These are phyloP conservation scores for Albophoma yamanashiensis DNA, from an alignment of 2,329 filamentous ascomycete genomes.

Conservation along the genomic window DNA sequence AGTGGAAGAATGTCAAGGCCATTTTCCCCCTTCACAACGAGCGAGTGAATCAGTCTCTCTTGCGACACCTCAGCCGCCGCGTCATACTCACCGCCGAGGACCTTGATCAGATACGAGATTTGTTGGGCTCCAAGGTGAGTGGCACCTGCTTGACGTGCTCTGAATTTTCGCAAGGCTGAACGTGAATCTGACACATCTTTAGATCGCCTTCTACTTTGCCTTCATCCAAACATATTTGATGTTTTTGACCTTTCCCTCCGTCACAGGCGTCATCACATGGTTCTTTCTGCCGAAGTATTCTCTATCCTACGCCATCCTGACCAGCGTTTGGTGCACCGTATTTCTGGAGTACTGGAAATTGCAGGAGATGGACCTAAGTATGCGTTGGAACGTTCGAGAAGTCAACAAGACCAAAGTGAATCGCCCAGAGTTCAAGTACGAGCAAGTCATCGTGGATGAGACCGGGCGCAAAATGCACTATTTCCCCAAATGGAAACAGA, in stretches of 20 bases:
- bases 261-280: constrained; percentile 59
- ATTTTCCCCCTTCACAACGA: constrained; percentile 55
- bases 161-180: not conserved
- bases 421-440: constrained; percentile 52
- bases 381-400: constrained; percentile 63
- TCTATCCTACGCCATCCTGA: constrained; percentile 54
- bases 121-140: constrained; percentile 47
- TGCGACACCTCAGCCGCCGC: constrained; percentile 44
- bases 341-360: constrained; percentile 78
- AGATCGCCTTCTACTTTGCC: constrained; percentile 74
- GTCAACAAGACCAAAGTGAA: constrained; percentile 57
- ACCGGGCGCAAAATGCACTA: constrained; percentile 50
- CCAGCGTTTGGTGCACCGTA: constrained; percentile 58
- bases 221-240: constrained; percentile 68
- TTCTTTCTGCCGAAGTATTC: constrained; percentile 60
- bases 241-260: constrained; percentile 60
- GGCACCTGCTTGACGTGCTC: not conserved
- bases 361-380: constrained; percentile 57
- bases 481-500: constrained; percentile 54
- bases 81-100: constrained; percentile 38
- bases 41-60: constrained; percentile 40
- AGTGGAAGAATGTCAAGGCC: constrained; percentile 49
- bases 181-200: not conserved
- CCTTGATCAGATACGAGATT: constrained; percentile 48
- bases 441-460: constrained; percentile 50